phyloP scores from a whole-genome alignment of 73 alveolate species.

The Tetrahymena thermophila region DNA sequence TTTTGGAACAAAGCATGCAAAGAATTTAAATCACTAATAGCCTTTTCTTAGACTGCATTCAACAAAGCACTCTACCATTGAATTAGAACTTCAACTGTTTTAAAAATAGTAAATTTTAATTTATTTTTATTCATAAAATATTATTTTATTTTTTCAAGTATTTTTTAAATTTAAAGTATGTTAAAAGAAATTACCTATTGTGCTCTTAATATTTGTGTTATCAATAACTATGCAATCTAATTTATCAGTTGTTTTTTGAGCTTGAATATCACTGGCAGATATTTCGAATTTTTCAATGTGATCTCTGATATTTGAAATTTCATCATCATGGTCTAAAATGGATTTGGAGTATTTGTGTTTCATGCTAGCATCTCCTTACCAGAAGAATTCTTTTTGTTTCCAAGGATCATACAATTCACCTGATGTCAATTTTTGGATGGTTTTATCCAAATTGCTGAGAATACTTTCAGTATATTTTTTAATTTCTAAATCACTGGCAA shows the following conservation, averaged over 20 bases:
- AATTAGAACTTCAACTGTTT: constrained; percentile 21
- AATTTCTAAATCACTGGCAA: constrained; percentile 7
- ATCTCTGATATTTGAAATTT: constrained; percentile 23
- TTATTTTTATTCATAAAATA: background rate
- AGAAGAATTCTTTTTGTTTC: constrained; percentile 33
- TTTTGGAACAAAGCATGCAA: constrained; percentile 7
- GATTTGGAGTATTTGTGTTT: constrained; percentile 27
- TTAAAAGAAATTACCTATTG: background rate
- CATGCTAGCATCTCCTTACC: constrained; percentile 13
- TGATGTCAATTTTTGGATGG: constrained; percentile 16
- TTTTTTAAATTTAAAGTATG: too few species aligned
- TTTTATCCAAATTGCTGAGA: constrained; percentile 12
- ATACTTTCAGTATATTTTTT: constrained; percentile 13
- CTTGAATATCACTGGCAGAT: constrained; percentile 25
- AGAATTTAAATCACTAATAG: constrained; percentile 27
- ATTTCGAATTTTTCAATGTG: constrained; percentile 29
- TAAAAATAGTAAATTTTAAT: background rate
- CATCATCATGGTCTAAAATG: constrained; percentile 25
- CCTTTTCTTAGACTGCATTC: constrained; percentile 33
- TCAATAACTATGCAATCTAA: constrained; percentile 39
- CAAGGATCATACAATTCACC: constrained; percentile 33
- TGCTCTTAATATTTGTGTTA: constrained; percentile 28
- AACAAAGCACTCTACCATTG: constrained; percentile 39
- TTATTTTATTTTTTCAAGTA: too few species aligned
- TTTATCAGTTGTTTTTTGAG: constrained; percentile 28